These are phyloP conservation scores for Phalaenopsis hybrid DNA, from an alignment of 116 monocot genomes.

Conservation along the genomic window DNA sequence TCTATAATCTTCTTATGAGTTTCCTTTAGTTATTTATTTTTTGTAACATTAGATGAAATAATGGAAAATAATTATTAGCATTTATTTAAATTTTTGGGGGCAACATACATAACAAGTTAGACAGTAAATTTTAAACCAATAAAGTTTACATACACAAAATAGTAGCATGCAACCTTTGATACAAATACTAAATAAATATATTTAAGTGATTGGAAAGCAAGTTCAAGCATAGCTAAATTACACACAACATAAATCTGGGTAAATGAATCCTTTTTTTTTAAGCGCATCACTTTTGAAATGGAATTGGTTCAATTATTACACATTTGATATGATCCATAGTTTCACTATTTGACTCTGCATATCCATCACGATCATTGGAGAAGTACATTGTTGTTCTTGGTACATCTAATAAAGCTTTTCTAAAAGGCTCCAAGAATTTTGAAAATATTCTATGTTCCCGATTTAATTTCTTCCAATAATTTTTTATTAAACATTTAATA, in stretches of 20 bases:
- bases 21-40: no score
- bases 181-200: neutral
- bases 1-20: no score
- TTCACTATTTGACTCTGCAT: slow-evolving; percentile 11
- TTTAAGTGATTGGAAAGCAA: no score
- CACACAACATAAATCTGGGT: no score
- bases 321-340: slow-evolving; percentile 13
- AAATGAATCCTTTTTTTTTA: no score
- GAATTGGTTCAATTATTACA: slow-evolving; percentile 22
- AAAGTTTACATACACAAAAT: no score
- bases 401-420: neutral
- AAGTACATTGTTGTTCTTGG: slow-evolving; percentile 17
- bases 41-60: no score
- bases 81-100: no score
- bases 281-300: no score
- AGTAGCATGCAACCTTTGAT: no score
- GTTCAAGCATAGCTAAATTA: no score
- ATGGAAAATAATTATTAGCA: no score
- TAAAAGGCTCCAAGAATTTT: slow-evolving; percentile 10
- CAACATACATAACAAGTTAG: neutral
- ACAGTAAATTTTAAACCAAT: neutral
- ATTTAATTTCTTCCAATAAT: slow-evolving; percentile 24
- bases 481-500: slow-evolving; percentile 13
- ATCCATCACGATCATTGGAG: slow-evolving; percentile 35
- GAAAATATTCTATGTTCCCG: neutral